These are phyloP conservation scores for Juglanconis sp. DNA, from an alignment of 2,329 filamentous ascomycete species.

Conservation along the genomic window DNA sequence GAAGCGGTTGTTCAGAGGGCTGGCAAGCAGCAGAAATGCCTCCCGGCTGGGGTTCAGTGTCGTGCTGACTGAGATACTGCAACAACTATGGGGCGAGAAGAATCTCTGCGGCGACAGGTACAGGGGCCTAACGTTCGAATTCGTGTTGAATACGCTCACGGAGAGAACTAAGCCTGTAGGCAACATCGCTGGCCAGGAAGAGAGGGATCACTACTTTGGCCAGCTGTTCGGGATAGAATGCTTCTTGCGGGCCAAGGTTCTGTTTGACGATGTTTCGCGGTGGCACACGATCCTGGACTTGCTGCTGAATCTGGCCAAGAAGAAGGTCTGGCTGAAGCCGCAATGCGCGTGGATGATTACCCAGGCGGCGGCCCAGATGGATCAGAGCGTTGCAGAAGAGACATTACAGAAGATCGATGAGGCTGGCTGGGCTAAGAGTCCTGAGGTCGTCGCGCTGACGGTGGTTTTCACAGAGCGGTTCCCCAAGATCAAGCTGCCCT, in stretches of 20 bases:
- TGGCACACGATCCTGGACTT: conserved; percentile 70
- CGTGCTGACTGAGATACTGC: conserved; percentile 77
- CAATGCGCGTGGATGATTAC: conserved; percentile 83
- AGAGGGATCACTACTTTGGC: conserved; percentile 80
- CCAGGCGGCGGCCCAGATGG: conserved; percentile 64
- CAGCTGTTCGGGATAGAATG: conserved; percentile 84
- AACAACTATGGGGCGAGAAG: conserved; percentile 61
- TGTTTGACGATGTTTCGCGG: conserved; percentile 58
- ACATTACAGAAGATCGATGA: conserved; percentile 62
- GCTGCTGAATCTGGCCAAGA: conserved; percentile 69
- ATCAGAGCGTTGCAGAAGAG: conserved; percentile 53
- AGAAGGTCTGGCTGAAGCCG: conserved; percentile 85
- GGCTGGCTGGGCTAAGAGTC: conserved; percentile 70
- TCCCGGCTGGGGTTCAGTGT: conserved; percentile 86
- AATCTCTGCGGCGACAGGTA: conserved; percentile 46
- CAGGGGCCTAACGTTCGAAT: conserved; percentile 52
- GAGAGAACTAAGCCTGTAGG: conserved; percentile 54
- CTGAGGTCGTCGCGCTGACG: conserved; percentile 90
- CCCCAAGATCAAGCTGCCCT: conserved; percentile 60
- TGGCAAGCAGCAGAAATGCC: conserved; percentile 86
- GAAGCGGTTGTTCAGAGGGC: conserved; percentile 74
- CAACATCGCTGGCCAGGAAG: conserved; percentile 66
- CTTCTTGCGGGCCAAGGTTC: conserved; percentile 73
- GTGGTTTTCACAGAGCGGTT: conserved; percentile 65
- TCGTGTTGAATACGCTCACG: conserved; percentile 48